Percentiles rank a stretch among this genome's conserved stretches.
phyloP scores from a whole-genome alignment of 768 basidiomycete species.

The Myochromella boudieri region DNA sequence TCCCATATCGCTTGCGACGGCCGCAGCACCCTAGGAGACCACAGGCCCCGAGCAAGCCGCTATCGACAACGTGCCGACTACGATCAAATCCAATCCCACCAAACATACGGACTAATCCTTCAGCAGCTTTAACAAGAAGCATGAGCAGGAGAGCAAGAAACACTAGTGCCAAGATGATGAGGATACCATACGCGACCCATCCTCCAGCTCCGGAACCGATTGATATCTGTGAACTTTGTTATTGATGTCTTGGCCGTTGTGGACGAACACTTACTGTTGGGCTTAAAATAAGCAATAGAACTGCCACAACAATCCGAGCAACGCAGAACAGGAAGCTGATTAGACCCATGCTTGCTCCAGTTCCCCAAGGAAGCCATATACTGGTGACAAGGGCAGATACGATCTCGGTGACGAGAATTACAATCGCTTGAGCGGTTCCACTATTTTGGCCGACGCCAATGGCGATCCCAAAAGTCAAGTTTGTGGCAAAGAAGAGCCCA shows the following conservation, averaged over 20 bases:
- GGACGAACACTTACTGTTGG: slow-evolving; percentile 64
- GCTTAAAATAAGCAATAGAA: slow-evolving; percentile 86
- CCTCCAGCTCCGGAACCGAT: slow-evolving; percentile 78
- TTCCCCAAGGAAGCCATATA: slow-evolving; percentile 95
- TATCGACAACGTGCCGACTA: slow-evolving; percentile 75
- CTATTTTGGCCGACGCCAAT: slow-evolving; percentile 89
- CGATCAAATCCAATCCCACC: slow-evolving; percentile 83
- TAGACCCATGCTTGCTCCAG: slow-evolving; percentile 94
- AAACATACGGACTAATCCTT: slow-evolving; percentile 76
- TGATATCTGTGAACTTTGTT: slow-evolving; percentile 58
- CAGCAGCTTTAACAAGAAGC: slow-evolving; percentile 81
- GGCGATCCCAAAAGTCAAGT: slow-evolving; percentile 78
- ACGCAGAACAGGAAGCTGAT: slow-evolving; percentile 94
- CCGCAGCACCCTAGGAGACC: slow-evolving; percentile 70
- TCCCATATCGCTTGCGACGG: slow-evolving; percentile 38
- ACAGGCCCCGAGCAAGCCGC: slow-evolving; percentile 85
- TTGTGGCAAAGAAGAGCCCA: slow-evolving; percentile 75
- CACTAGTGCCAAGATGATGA: slow-evolving; percentile 79
- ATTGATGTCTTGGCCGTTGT: slow-evolving; percentile 10
- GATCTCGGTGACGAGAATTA: slow-evolving; percentile 89
- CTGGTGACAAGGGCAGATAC: slow-evolving; percentile 85
- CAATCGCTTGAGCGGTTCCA: slow-evolving; percentile 88
- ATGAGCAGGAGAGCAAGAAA: slow-evolving; percentile 83
- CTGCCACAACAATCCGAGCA: slow-evolving; percentile 85
- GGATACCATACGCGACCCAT: slow-evolving; percentile 94